Base-by-base conservation (phyloP, 2,329 filamentous ascomycete species). In the Gaeumannomyces tritici region DNA sequence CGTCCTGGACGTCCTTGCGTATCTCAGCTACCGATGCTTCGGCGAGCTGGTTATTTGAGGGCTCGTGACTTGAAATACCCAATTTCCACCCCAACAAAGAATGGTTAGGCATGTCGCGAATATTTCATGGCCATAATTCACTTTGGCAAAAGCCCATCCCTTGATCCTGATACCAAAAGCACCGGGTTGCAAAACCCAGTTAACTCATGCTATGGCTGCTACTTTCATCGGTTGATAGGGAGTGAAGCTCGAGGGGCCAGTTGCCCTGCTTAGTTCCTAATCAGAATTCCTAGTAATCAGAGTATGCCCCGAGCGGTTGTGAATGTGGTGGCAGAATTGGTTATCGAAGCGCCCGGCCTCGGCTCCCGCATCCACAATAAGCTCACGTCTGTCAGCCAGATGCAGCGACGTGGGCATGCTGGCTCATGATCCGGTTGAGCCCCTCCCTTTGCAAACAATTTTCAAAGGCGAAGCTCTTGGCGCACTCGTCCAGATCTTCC, bases 91-190 rank as follows among this genome's bases (percentile, higher is more conserved):
- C n/a, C 7, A 51, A 15, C n/a, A 18, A 24, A 5, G 3, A 29
- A 54, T 64, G 13, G 64, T 55, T n/a, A 15, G 8, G 15, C 12
- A n/a, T 21, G 27, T 3, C 24, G 26, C 13, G 15, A 73, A 70
- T 9, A 57, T 69, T 1, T 70, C 68, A 63, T 71, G 4, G 7
- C 18, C 35, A 42, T 18, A 42, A 73, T 58, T 71, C 72, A 9
- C 70, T 70, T n/a, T 3, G 66, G 70, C 1, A 27, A 64, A 28
- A 63, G 67, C 35, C 55, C 26, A 28, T 59, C 61, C 4, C 24
- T 12, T 5, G 24, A 12, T 5, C 29, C 21, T 27, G 29, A 28
- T 27, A 1, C 26, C 13, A 15, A 31, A 26, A 26, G 58, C 6
- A 54, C 26, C 35, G 35, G 7, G 13, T 13, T 18, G 35, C 13